A percentile compares a stretch with the other conserved stretches of the same genome.
These are phyloP conservation scores for Halenospora varia DNA, from an alignment of 495 filamentous ascomycete species.

Conservation along the genomic window DNA sequence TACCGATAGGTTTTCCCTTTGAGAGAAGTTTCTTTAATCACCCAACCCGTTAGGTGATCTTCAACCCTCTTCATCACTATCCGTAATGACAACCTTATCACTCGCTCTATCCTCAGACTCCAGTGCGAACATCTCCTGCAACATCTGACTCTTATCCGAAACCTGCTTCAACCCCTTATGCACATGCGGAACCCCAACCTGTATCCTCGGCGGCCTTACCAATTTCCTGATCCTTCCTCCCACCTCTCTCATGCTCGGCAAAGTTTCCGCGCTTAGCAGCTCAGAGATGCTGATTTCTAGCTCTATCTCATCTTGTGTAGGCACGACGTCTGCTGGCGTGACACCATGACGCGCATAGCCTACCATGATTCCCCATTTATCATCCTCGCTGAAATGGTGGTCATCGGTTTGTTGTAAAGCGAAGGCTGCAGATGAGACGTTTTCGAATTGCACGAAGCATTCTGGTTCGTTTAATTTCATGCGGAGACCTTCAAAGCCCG, in stretches of 20 bases:
- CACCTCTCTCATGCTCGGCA: neutral
- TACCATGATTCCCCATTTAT: constrained; percentile 3
- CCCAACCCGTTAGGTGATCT: too few relatives aligned
- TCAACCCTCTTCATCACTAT: neutral
- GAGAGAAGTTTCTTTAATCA: too few relatives aligned
- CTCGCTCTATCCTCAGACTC: too few relatives aligned
- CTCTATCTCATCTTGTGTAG: neutral
- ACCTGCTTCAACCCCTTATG: neutral
- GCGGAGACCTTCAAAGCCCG: neutral
- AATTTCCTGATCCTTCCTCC: neutral
- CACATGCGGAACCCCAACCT: too few relatives aligned
- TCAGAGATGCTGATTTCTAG: neutral
- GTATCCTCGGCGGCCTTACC: neutral
- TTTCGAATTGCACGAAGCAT: neutral
- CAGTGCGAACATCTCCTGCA: constrained; percentile 1
- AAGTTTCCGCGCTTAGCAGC: neutral
- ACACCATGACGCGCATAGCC: neutral
- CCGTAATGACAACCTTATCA: neutral
- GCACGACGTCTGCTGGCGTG: neutral
- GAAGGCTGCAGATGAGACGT: neutral
- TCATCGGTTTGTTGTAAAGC: neutral
- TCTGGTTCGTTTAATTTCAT: constrained; percentile 1
- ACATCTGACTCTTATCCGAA: neutral
- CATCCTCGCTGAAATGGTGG: neutral
- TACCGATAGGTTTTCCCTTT: too few relatives aligned